Conservation (phyloP, 2,329 filamentous ascomycete species). For the Claviceps spartinae region DNA sequence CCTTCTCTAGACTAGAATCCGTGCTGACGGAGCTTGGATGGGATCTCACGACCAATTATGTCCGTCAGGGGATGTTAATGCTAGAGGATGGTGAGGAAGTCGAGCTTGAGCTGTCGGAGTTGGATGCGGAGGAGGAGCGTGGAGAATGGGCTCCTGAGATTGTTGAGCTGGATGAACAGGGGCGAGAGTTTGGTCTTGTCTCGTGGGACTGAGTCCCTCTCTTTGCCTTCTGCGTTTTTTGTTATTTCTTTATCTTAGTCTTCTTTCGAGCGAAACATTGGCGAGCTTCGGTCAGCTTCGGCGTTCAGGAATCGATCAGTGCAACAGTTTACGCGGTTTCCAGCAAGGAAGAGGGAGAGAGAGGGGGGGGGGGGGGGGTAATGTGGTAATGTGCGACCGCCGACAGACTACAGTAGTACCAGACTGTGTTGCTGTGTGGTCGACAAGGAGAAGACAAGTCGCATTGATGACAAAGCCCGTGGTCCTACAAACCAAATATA, state of each 20-base stretch:
- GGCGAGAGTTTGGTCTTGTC: slow-evolving; percentile 37
- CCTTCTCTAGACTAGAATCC: slow-evolving; percentile 28
- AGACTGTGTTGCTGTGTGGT: too few species aligned
- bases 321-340: too few species aligned
- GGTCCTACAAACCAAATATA: too few species aligned
- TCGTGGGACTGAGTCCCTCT: slow-evolving; percentile 26
- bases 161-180: slow-evolving; percentile 37
- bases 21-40: slow-evolving; percentile 33
- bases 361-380: too few species aligned
- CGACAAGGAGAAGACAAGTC: too few species aligned
- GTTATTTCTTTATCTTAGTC: not conserved
- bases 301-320: not conserved
- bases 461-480: too few species aligned
- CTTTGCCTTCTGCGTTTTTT: not conserved
- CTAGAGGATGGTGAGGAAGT: slow-evolving; percentile 40
- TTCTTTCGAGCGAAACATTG: not conserved
- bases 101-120: slow-evolving; percentile 32
- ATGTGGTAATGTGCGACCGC: too few species aligned
- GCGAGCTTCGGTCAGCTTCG: not conserved
- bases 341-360: too few species aligned
- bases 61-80: slow-evolving; percentile 33
- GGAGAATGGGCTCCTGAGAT: slow-evolving; percentile 40
- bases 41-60: slow-evolving; percentile 39
- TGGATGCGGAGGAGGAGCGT: slow-evolving; percentile 39
- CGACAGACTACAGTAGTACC: too few species aligned